Evolutionary conservation across 345 rosid genomes (phyloP), one percentile per base, ranked within the genome.

Genomic region (Theobroma cacao): DNA sequence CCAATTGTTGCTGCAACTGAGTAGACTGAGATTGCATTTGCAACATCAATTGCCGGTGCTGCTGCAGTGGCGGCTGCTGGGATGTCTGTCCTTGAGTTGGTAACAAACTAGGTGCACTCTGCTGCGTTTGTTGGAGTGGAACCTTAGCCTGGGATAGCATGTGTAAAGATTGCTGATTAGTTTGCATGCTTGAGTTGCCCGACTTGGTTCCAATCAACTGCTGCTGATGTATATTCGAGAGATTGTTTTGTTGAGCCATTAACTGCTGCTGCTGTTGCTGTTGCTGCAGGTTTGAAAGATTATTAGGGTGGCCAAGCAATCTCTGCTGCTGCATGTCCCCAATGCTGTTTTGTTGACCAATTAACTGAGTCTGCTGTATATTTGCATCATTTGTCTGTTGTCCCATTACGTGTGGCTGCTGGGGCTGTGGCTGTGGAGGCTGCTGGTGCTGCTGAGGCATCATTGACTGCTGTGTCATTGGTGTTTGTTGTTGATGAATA

Each of bases 311-410:
- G 84, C 83, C 86, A 20, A 90, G 70, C 87, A 90, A 79, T 76
- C 97, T 92, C 80, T 86, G 92, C 74, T 91, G 98, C 87, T 95
- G 99, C 91, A 90, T 78, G 77, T 95, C 98, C 59, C 90, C 94
- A 48, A 88, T 85, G 78, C 74, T 83, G 81, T 83, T 89, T 75
- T 90, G 94, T 79, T 92, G 97, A 38, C 90, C 88, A 50, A 84
- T 87, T 78, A 87, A 83, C 82, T 91, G 98, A 82, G 83, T 89
- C 78, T 84, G 98, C 80, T 87, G 96, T 83, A 89, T 83, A 40
- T 85, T 88, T 59, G 87, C 72, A 68, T 84, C 75, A 85, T 88
- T 90, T 61, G 90, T 50, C 75, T 85, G 94, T 79, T 93, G 97
- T 63, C 90, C 87, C 80, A 89, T 81, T 61, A 90, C 77, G 82